Evolutionary conservation across 2,329 filamentous ascomycete species (phyloP), one percentile per base, ranked within the genome.

Genomic region (Aspergillus carbonarius): DNA sequence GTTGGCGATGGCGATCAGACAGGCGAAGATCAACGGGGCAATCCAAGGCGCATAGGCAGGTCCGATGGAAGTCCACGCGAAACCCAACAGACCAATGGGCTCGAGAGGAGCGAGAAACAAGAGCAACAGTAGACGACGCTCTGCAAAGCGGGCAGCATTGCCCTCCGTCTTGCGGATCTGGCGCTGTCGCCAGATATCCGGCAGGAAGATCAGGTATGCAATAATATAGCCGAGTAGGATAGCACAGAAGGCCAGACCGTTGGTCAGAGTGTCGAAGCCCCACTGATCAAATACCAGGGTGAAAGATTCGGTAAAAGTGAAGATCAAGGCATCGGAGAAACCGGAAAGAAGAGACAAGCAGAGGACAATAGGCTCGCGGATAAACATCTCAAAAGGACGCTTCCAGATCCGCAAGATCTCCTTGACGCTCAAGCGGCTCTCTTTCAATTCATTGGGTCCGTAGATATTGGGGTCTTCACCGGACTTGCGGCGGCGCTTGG

Each of bases 361-460:
- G 44, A 83, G 74, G 6, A 88, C 86, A 60, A 89, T 89, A 0
- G 86, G 86, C 68, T 89, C 87, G 1, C 81, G 85, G 25, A 85
- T 62, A 68, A 88, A 86, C 82, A 88, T 86, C 63, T 79, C 78
- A 72, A 87, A 88, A 0, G 86, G 85, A 2, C 85, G 82, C 35
- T 79, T 71, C 83, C 85, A 86, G 57, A 86, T 82, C 5, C 76
- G 72, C 34, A 84, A 60, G 17, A 89, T 77, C 63, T 89, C 86
- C 57, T 77, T 79, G 60, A 76, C n/a, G 12, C 17, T 76, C 1
- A 82, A 82, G 71, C 89, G 86, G 37, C 85, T 81, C 60, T 85
- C 78, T 10, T 75, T 73, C 75, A 84, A 86, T 73, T 93, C 90
- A 59, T 89, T 86, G 1, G 89, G 89, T 0, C 91, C 90, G 66